phyloP scores from a whole-genome alignment of 768 basidiomycete genomes.

The Hirschioporus abietinus region DNA sequence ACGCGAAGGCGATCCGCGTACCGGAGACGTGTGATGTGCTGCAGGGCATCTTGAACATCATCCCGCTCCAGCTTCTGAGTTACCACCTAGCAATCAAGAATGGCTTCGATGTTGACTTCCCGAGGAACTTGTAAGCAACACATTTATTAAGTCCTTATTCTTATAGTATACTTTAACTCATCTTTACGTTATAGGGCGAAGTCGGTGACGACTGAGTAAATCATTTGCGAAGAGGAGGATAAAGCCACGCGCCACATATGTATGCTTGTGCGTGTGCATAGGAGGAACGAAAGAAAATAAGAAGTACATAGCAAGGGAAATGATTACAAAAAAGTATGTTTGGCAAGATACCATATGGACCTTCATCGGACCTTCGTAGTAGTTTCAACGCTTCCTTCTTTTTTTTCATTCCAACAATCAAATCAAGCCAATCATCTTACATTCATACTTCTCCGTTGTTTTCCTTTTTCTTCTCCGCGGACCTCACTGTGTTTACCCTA shows the following conservation, averaged over 20 bases:
- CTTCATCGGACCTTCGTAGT: background rate
- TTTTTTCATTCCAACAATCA: background rate
- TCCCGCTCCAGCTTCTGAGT: conserved; percentile 91
- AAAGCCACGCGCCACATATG: background rate
- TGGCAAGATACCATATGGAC: background rate
- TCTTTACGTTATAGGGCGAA: conserved; percentile 47
- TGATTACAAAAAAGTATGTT: background rate
- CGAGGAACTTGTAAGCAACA: conserved; percentile 80
- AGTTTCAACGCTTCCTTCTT: background rate
- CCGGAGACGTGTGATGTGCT: conserved; percentile 92
- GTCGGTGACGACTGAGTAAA: conserved; percentile 70
- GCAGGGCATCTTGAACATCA: conserved; percentile 94
- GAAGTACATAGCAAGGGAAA: background rate
- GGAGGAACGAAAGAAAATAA: background rate
- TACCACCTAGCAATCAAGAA: conserved; percentile 96
- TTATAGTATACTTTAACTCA: conserved; percentile 12
- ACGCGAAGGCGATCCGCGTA: conserved; percentile 86
- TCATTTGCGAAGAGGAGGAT: background rate
- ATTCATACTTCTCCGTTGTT: no score
- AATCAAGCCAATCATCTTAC: no score
- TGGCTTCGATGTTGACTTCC: conserved; percentile 98
- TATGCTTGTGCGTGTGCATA: background rate
- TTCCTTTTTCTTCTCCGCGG: no score
- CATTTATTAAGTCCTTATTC: conserved; percentile 4
- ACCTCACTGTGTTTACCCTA: no score